A percentile compares a stretch with the other conserved stretches of the same genome.
phyloP scores from a whole-genome alignment of 2,329 filamentous ascomycete genomes.

The Colletotrichum tanaceti region DNA sequence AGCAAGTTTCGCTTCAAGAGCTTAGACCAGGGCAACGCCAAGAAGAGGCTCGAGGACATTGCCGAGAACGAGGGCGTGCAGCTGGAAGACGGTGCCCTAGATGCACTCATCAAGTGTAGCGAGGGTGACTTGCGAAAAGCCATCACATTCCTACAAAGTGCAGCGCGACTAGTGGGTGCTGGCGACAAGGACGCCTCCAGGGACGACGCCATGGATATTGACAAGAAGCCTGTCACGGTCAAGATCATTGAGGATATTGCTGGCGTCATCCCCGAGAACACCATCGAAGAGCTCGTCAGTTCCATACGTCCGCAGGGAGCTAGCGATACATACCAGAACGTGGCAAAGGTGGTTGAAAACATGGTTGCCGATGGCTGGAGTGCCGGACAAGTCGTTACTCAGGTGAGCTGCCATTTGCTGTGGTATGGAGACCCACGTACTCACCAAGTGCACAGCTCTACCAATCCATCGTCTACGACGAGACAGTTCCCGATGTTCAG shows the following conservation, averaged over 20 bases:
- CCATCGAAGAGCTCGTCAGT: conserved; percentile 76
- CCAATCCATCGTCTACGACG: conserved; percentile 83
- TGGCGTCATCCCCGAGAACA: conserved; percentile 84
- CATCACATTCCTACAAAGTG: conserved; percentile 95
- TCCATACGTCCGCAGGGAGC: conserved; percentile 80
- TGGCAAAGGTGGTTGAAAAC: conserved; percentile 85
- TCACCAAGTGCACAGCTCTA: conserved; percentile 70
- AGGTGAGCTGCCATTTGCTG: conserved; percentile 63
- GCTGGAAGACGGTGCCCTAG: conserved; percentile 82
- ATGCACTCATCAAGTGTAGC: conserved; percentile 85
- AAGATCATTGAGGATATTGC: conserved; percentile 93
- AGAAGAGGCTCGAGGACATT: conserved; percentile 83
- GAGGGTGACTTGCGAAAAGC: conserved; percentile 96
- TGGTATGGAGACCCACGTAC: conserved; percentile 13
- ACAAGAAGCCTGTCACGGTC: conserved; percentile 75
- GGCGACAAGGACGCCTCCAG: conserved; percentile 61
- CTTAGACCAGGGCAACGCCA: conserved; percentile 86
- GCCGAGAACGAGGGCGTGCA: conserved; percentile 80
- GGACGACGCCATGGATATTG: conserved; percentile 72
- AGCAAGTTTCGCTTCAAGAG: conserved; percentile 99
- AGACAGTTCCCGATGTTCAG: conserved; percentile 82
- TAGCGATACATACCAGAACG: conserved; percentile 74
- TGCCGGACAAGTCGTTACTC: conserved; percentile 84
- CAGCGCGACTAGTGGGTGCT: conserved; percentile 86
- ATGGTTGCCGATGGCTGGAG: conserved; percentile 98